Conservation (phyloP, 805 yeast species). For the Candida hispaniensis region DNA sequence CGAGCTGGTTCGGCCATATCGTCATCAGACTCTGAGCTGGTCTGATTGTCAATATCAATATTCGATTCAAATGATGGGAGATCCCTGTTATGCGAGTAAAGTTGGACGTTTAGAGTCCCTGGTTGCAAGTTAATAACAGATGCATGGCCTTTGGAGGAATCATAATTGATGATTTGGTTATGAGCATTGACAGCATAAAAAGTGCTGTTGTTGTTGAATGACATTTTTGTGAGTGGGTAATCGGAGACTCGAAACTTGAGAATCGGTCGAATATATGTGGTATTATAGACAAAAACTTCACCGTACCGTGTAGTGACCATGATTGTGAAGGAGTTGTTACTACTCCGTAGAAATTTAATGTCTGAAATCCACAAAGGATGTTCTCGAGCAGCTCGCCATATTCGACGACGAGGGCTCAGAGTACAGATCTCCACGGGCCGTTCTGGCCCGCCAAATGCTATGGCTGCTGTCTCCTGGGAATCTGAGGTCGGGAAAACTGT, state of each 20-base stretch:
- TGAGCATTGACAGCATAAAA: slow-evolving; percentile 14
- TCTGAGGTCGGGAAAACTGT: slow-evolving; percentile 4
- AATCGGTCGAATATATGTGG: slow-evolving; percentile 3
- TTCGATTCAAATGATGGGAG: no score
- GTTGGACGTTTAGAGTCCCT: no score
- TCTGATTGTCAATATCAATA: no score
- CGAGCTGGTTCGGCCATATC: no score
- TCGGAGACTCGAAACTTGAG: slow-evolving; percentile 8
- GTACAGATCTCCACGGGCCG: slow-evolving; percentile 7
- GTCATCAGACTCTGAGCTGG: no score
- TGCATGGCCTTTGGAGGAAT: no score
- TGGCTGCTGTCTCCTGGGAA: slow-evolving; percentile 4
- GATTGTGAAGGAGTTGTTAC: slow-evolving; percentile 5
- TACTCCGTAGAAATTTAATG: slow-evolving; percentile 1
- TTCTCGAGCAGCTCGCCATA: slow-evolving; percentile 9
- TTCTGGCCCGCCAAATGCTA: slow-evolving; percentile 13
- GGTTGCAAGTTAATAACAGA: no score
- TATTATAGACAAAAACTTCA: slow-evolving; percentile 11
- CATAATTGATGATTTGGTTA: no score
- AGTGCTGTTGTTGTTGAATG: slow-evolving; percentile 6
- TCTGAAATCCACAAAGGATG: slow-evolving; percentile 13
- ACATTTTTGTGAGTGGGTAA: slow-evolving; percentile 9
- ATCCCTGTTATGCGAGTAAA: no score
- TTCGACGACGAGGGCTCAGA: background rate
- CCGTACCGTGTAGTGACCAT: slow-evolving; percentile 9